These are phyloP conservation scores for Trametes maxima DNA, from an alignment of 768 basidiomycete genomes.

Conservation along the genomic window DNA sequence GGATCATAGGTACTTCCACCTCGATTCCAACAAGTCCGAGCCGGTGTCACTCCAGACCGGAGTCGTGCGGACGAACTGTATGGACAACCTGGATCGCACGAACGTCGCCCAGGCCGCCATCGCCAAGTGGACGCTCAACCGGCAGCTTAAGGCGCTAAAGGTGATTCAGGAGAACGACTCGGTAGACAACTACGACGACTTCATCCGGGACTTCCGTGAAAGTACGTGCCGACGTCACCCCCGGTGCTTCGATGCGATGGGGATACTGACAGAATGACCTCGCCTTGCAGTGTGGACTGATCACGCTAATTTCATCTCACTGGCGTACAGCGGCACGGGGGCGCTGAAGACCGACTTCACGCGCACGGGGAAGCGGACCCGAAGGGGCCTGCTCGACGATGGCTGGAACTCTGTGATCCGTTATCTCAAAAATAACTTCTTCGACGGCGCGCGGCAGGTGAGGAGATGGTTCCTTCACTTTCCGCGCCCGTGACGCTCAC, in stretches of 20 bases:
- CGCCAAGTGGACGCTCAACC: slow-evolving; percentile 81
- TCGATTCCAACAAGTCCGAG: slow-evolving; percentile 49
- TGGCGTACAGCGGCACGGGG: slow-evolving; percentile 92
- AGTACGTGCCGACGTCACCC: slow-evolving; percentile 50
- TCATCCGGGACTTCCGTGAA: slow-evolving; percentile 85
- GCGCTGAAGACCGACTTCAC: slow-evolving; percentile 98
- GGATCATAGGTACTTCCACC: slow-evolving; percentile 73
- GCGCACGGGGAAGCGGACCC: slow-evolving; percentile 86
- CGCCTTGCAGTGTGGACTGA: slow-evolving; percentile 89
- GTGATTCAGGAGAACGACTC: slow-evolving; percentile 69
- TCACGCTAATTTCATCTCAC: slow-evolving; percentile 88
- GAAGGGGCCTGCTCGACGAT: slow-evolving; percentile 79
- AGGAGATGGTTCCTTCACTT: not conserved
- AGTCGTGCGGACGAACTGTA: slow-evolving; percentile 91
- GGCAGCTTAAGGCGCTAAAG: slow-evolving; percentile 73
- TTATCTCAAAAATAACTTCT: slow-evolving; percentile 95
- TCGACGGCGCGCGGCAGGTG: slow-evolving; percentile 92
- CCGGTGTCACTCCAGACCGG: slow-evolving; percentile 70
- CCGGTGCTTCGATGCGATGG: not conserved
- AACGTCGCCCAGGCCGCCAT: slow-evolving; percentile 95
- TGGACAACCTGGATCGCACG: slow-evolving; percentile 96
- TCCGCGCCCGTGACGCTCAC: not conserved
- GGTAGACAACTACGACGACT: slow-evolving; percentile 80
- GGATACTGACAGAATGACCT: slow-evolving; percentile 7
- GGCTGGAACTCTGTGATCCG: slow-evolving; percentile 81